Percentiles rank a stretch among this genome's conserved stretches.
These are phyloP conservation scores for Medicago truncatula DNA, from an alignment of 306 rosid species.

Conservation along the genomic window DNA sequence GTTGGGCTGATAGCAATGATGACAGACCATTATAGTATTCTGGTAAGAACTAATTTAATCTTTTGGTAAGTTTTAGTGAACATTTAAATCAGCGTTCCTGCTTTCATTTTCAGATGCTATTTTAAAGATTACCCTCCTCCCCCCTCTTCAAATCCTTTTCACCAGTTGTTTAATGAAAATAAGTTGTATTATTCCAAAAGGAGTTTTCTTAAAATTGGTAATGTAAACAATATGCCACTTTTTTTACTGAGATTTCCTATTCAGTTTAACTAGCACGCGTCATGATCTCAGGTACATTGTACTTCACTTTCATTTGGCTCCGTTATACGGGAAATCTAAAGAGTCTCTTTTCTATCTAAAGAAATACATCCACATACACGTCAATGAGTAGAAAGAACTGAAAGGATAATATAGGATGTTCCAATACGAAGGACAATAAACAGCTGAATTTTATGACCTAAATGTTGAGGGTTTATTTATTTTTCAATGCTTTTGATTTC, in stretches of 20 bases:
- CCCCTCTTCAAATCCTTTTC: conserved; percentile 14
- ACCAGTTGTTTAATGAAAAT: conserved; percentile 14
- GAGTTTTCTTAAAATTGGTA: conserved; percentile 21
- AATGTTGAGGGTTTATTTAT: conserved; percentile 8
- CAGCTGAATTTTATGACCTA: conserved; percentile 7
- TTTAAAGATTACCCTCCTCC: conserved; percentile 23
- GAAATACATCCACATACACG: conserved; percentile 29
- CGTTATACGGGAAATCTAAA: conserved; percentile 8
- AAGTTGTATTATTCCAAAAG: conserved; percentile 20
- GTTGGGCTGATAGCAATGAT: conserved; percentile 95
- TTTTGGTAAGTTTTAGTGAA: conserved; percentile 30
- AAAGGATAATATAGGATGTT: conserved; percentile 28
- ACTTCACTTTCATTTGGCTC: conserved; percentile 16
- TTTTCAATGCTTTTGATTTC: conserved; percentile 12
- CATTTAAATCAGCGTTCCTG: conserved; percentile 25
- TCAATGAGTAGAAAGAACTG: conserved; percentile 26
- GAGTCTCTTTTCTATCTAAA: conserved; percentile 13
- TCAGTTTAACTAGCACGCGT: conserved; percentile 6
- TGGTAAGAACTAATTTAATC: conserved; percentile 64
- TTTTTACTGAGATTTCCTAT: conserved; percentile 28
- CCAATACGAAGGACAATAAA: conserved; percentile 5
- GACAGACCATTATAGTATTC: conserved; percentile 83
- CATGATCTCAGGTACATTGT: conserved; percentile 15
- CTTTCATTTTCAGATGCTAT: conserved; percentile 29
- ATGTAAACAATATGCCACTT: conserved; percentile 24